Conservation (phyloP, 352 stramenopile species). For the Phytophthora nicotianae region DNA sequence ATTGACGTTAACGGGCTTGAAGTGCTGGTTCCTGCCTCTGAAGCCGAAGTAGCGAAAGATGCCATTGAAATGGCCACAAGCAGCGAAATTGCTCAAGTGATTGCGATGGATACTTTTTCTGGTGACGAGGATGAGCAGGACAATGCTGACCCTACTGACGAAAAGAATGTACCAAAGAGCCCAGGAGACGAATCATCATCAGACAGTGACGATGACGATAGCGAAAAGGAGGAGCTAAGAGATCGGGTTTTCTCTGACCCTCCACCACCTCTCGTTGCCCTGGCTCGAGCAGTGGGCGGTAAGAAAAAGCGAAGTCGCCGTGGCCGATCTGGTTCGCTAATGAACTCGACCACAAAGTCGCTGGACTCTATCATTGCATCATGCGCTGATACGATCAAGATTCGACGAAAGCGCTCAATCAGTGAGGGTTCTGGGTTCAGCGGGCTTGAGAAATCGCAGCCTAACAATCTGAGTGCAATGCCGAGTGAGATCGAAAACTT, state of each 20-base stretch:
- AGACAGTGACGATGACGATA: conserved; percentile 34
- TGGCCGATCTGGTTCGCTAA: conserved; percentile 60
- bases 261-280: conserved; percentile 29
- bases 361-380: conserved; percentile 74
- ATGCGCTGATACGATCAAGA: conserved; percentile 54
- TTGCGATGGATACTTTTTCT: conserved; percentile 59
- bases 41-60: conserved; percentile 44
- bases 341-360: conserved; percentile 67
- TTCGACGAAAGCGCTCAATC: conserved; percentile 54
- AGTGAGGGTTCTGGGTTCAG: conserved; percentile 58
- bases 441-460: conserved; percentile 28
- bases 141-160: conserved; percentile 29
- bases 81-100: conserved; percentile 73
- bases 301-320: conserved; percentile 54
- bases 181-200: conserved; percentile 24
- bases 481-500: conserved; percentile 79
- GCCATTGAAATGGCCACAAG: conserved; percentile 78
- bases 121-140: conserved; percentile 43
- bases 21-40: conserved; percentile 15
- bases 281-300: conserved; percentile 30
- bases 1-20: conserved; percentile 24
- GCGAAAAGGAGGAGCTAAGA: conserved; percentile 47
- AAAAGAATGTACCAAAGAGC: conserved; percentile 29
- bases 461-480: conserved; percentile 32
- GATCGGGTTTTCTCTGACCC: conserved; percentile 68